Evolutionary conservation across 169 alveolate genomes (phyloP).

Genomic region (Eimeria maxima): DNA sequence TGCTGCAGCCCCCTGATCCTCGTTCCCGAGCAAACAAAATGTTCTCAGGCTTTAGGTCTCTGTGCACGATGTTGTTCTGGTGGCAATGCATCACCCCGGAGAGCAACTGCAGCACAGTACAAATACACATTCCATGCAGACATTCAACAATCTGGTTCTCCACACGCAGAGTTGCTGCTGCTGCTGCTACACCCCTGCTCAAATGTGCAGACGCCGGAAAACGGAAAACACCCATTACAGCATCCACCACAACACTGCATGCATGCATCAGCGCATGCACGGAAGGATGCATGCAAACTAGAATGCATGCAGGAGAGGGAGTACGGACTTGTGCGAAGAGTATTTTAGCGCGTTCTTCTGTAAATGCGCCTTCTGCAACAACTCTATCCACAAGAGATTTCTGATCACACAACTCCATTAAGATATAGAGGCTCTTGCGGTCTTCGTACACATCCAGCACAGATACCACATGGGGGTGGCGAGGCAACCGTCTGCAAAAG

Average conservation of each 20-base stretch:
- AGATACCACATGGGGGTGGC: conserved; percentile 67
- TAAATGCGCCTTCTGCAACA: conserved; percentile 68
- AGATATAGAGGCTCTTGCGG: conserved; percentile 59
- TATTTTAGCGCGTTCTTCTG: conserved; percentile 68
- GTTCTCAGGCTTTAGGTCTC: conserved; percentile 84
- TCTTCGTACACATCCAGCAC: conserved; percentile 77
- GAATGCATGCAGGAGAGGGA: neutral
- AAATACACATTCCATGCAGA: neutral
- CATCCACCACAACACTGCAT: neutral
- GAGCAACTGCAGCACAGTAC: conserved; percentile 51
- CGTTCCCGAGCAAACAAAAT: conserved; percentile 67
- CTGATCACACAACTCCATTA: conserved; percentile 80
- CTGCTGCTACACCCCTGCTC: neutral
- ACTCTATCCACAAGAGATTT: conserved; percentile 62
- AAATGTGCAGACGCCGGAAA: neutral
- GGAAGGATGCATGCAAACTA: neutral
- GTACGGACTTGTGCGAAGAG: conserved; percentile 61
- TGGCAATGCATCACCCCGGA: conserved; percentile 84
- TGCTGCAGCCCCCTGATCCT: neutral
- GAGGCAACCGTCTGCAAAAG: conserved; percentile 75
- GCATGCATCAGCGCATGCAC: neutral
- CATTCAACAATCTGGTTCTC: too few relatives aligned
- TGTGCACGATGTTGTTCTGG: conserved; percentile 79
- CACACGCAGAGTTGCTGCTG: neutral
- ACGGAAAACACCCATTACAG: too few relatives aligned